Conservation (phyloP, 805 yeast species). For the Ogataea paraovalis region DNA sequence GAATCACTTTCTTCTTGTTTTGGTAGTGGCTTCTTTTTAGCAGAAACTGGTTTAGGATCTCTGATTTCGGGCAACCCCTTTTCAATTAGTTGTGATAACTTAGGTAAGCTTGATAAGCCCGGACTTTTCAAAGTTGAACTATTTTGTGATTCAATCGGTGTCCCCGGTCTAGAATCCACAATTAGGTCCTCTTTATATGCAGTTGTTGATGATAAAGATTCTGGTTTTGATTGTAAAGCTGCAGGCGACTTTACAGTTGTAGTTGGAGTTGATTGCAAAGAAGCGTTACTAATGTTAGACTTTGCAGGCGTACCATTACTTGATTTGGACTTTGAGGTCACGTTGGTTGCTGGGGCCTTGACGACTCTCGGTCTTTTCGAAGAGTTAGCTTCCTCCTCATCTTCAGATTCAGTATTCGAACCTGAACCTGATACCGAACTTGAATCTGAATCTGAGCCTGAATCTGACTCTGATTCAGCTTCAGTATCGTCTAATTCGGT, state of each 20-base stretch:
- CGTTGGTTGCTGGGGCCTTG: conserved; percentile 35
- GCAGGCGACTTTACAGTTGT: neutral
- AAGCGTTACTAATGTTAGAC: neutral
- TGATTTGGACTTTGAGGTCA: conserved; percentile 3
- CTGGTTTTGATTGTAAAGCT: neutral
- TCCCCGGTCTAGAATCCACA: neutral
- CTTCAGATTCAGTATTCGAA: conserved; percentile 17
- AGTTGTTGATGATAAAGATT: neutral
- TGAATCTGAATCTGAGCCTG: conserved; percentile 12
- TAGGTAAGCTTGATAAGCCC: conserved; percentile 30
- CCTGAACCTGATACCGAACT: conserved; percentile 24
- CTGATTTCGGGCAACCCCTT: conserved; percentile 67
- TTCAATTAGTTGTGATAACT: conserved; percentile 56
- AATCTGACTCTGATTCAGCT: conserved; percentile 9
- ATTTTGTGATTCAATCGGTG: neutral
- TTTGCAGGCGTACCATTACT: neutral
- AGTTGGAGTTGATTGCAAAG: neutral
- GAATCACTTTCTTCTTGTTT: conserved; percentile 3
- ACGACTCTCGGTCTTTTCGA: conserved; percentile 39
- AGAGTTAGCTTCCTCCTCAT: conserved; percentile 20
- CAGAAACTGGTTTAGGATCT: conserved; percentile 29
- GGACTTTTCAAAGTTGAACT: neutral
- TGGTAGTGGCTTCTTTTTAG: too few species aligned
- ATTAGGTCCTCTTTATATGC: neutral
- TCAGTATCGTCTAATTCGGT: too few species aligned